phyloP scores from a whole-genome alignment of 306 rosid species.

The Cercis canadensis region DNA sequence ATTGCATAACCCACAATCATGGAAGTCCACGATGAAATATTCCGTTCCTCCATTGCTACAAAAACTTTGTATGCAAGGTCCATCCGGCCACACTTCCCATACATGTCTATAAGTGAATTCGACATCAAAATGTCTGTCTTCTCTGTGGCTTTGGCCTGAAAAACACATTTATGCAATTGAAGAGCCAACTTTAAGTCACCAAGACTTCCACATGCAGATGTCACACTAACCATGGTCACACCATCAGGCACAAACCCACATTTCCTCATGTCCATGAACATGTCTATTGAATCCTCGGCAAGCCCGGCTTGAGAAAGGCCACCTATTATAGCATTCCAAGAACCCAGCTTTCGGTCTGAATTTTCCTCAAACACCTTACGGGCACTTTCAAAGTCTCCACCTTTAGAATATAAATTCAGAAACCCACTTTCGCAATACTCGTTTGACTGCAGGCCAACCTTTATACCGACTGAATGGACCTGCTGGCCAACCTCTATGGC shows the following conservation, averaged over 20 bases:
- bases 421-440: constrained; percentile 78
- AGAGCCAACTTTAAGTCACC: constrained; percentile 62
- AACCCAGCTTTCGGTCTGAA: constrained; percentile 67
- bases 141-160: constrained; percentile 49
- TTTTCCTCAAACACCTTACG: constrained; percentile 69
- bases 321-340: constrained; percentile 76
- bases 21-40: constrained; percentile 81
- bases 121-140: constrained; percentile 50
- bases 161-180: constrained; percentile 68
- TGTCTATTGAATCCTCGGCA: constrained; percentile 55
- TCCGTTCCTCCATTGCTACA: constrained; percentile 52
- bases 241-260: constrained; percentile 66
- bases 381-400: constrained; percentile 65
- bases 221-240: constrained; percentile 68
- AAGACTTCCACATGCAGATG: constrained; percentile 70
- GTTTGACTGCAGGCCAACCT: constrained; percentile 62
- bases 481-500: constrained; percentile 52
- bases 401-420: constrained; percentile 57
- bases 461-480: constrained; percentile 59
- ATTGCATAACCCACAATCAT: constrained; percentile 81
- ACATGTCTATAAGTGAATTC: constrained; percentile 81
- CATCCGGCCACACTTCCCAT: constrained; percentile 87
- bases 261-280: constrained; percentile 53
- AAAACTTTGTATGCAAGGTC: constrained; percentile 69
- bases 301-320: constrained; percentile 70